phyloP scores from a whole-genome alignment of 768 basidiomycete genomes.

The Tylopilus sp. region DNA sequence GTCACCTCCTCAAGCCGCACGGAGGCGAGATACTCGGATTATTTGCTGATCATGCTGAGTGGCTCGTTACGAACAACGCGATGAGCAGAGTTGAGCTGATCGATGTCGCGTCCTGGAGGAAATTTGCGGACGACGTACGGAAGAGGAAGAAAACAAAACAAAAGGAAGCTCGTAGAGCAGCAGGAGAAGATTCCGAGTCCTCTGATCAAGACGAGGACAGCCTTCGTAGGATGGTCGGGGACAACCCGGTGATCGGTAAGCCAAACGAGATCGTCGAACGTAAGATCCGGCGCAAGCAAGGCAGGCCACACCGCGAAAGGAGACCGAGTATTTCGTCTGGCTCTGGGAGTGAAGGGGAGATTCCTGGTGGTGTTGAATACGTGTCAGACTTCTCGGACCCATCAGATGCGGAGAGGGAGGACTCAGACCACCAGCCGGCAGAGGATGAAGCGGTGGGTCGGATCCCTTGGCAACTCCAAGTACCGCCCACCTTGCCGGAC shows the following conservation, averaged over 20 bases:
- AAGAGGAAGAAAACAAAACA: conserved; percentile 23
- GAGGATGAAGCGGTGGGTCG: conserved; percentile 23
- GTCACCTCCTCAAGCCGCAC: conserved; percentile 47
- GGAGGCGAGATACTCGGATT: conserved; percentile 47
- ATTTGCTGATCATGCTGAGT: conserved; percentile 55
- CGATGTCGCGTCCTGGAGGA: conserved; percentile 45
- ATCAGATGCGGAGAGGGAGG: conserved; percentile 44
- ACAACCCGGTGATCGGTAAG: conserved; percentile 31
- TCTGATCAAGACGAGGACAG: conserved; percentile 8
- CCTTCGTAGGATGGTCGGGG: conserved; percentile 10
- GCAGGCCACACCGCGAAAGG: not conserved
- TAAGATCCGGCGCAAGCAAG: conserved; percentile 18
- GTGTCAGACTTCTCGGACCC: conserved; percentile 58
- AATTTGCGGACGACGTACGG: conserved; percentile 38
- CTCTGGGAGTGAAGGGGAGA: conserved; percentile 21
- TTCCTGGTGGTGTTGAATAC: conserved; percentile 33
- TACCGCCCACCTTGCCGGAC: conserved; percentile 38
- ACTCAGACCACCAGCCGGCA: conserved; percentile 26
- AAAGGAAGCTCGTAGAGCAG: conserved; percentile 24
- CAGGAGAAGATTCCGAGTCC: conserved; percentile 12
- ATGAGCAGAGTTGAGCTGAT: conserved; percentile 32
- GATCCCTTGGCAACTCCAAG: conserved; percentile 37
- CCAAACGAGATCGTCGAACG: conserved; percentile 11
- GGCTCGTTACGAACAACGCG: conserved; percentile 52
- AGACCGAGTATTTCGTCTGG: conserved; percentile 7